These are phyloP conservation scores for Neofusicoccum ribis DNA, from an alignment of 2,329 filamentous ascomycete genomes.

Conservation along the genomic window DNA sequence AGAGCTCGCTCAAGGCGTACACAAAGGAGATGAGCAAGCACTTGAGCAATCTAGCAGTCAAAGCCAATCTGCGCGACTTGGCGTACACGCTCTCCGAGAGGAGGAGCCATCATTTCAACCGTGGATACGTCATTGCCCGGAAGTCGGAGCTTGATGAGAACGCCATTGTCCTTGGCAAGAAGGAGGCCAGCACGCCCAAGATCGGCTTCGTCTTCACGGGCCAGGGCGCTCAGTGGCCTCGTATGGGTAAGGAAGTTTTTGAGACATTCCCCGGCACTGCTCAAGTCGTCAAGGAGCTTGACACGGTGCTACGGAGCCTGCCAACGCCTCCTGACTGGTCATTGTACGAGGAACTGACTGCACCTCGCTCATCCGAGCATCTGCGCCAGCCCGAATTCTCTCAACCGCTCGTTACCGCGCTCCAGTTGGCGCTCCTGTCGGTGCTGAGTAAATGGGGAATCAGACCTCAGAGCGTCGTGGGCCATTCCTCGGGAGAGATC, in stretches of 20 bases:
- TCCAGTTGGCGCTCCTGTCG: slow-evolving; percentile 19
- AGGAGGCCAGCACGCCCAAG: slow-evolving; percentile 2
- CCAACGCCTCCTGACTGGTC: slow-evolving; percentile 21
- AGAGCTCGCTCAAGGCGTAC: slow-evolving; percentile 14
- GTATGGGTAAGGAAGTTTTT: slow-evolving; percentile 31
- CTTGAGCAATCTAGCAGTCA: slow-evolving; percentile 19
- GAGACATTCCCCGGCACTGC: slow-evolving; percentile 2
- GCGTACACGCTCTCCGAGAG: slow-evolving; percentile 16
- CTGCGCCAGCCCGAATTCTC: slow-evolving; percentile 20
- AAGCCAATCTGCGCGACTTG: slow-evolving; percentile 3
- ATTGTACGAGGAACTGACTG: slow-evolving; percentile 22
- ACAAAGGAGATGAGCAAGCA: slow-evolving; percentile 11
- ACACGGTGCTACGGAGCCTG: slow-evolving; percentile 25
- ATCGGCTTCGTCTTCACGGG: slow-evolving; percentile 42
- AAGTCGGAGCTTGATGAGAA: slow-evolving; percentile 1
- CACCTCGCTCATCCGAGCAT: slow-evolving; percentile 1
- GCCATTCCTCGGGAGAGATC: slow-evolving; percentile 23
- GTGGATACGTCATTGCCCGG: not conserved
- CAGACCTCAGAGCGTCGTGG: not conserved
- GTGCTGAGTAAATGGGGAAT: slow-evolving; percentile 18
- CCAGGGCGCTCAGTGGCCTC: slow-evolving; percentile 39
- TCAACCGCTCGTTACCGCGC: slow-evolving; percentile 20
- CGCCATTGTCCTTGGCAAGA: slow-evolving; percentile 6
- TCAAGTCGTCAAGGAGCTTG: not conserved
- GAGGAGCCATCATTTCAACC: slow-evolving; percentile 3